Conservation (phyloP, 2,329 filamentous ascomycete genomes). For the Fusarium austroafricanum region DNA sequence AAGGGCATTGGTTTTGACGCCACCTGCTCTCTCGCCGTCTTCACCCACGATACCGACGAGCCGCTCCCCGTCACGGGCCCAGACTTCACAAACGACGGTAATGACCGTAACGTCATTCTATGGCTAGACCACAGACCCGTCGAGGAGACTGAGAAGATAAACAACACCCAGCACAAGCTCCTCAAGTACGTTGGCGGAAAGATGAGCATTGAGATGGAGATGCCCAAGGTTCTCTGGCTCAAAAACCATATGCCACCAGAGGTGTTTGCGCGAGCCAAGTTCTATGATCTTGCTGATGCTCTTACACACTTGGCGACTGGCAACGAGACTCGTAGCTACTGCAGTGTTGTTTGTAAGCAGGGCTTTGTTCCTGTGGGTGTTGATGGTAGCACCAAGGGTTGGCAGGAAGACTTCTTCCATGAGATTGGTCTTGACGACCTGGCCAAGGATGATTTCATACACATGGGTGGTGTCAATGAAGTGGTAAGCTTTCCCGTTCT, state of each 20-base stretch:
- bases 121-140: slow-evolving; percentile 97
- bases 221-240: slow-evolving; percentile 97
- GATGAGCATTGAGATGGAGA: slow-evolving; percentile 99
- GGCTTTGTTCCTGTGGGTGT: slow-evolving; percentile 97
- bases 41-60: slow-evolving; percentile 88
- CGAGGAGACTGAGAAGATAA: slow-evolving; percentile 92
- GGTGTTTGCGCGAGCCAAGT: slow-evolving; percentile 92
- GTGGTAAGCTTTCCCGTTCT: slow-evolving; percentile 73
- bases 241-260: slow-evolving; percentile 98
- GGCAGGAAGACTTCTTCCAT: slow-evolving; percentile 94
- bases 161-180: slow-evolving; percentile 90
- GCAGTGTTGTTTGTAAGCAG: slow-evolving; percentile 97
- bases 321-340: slow-evolving; percentile 91
- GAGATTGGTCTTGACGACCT: slow-evolving; percentile 89
- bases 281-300: slow-evolving; percentile 94
- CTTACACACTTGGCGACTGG: slow-evolving; percentile 95
- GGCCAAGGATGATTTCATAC: slow-evolving; percentile 86
- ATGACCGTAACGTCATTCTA: slow-evolving; percentile 93
- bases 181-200: slow-evolving; percentile 96
- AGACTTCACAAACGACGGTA: slow-evolving; percentile 78
- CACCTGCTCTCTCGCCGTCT: slow-evolving; percentile 96
- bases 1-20: slow-evolving; percentile 97
- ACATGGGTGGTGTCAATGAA: slow-evolving; percentile 93
- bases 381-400: slow-evolving; percentile 96
- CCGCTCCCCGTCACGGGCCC: slow-evolving; percentile 91